Base-by-base conservation (phyloP, 129 eudicot genomes). In the Ambrosia artemisiifolia region DNA sequence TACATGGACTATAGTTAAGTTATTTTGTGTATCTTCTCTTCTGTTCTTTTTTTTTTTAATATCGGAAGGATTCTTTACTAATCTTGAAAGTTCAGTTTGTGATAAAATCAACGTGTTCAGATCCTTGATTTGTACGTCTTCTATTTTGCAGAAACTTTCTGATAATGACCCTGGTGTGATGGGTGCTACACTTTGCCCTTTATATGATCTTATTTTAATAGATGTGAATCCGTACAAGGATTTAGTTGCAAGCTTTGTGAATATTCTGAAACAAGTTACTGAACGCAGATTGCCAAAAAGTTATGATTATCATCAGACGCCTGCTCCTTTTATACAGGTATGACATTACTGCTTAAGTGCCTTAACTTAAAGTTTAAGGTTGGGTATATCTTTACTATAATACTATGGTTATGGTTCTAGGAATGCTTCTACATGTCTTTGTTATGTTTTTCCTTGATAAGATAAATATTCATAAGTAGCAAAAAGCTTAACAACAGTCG, bases 161-260 rank as follows among this genome's bases (percentile, higher is more conserved):
- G 99, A 95, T 77, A 95, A 88, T 78, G 99, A 95, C 88, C 99
- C 99, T 50, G 97, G 97, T 62, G 99, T 95, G 65, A 95, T 95
- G 99, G 99, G 97, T 50, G 96, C 99, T 38, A 81, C 97, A 20
- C 96, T 95, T 55, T 90, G 83, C 77, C 99, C 99, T 32, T 88
- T 95, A 48, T 86, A 76, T 75, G 97, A 95, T 83, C 95, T 95
- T 30, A 86, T 95, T 49, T 69, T 71, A 11, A 75, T 75, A 59
- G 99, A 95, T 85, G 88, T 84, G 7, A 51, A 51, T 17, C 59
- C 12, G 0, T 51, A 51, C 59, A 51, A 51, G 59, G 59, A 51
- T 51, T 51, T 51, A 51, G 59, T 51, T 51, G 30, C 28, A 51
- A 51, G 59, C 10, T 51, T 18, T 74, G 99, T 91, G 30, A 91